Base-by-base conservation (phyloP, 192 early-diverging fungal genomes). In the Linnemannia hyalina region DNA sequence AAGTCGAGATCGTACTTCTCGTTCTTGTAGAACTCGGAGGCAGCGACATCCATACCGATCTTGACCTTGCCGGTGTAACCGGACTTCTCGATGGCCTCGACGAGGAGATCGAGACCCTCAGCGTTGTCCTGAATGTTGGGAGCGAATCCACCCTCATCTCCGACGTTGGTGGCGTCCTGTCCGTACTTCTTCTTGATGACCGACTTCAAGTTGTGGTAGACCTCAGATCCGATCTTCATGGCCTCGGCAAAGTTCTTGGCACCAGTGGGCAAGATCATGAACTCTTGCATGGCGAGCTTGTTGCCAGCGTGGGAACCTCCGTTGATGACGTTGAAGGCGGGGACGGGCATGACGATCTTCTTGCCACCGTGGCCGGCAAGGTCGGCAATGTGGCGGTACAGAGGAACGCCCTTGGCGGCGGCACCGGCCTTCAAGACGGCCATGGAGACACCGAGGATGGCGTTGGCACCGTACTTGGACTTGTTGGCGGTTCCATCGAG, bases 141-240 rank as follows among this genome's bases (percentile, higher is more conserved):
- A 68, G 98, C 98, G 88, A 99, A 99, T 79, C 98, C 98, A 89
- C 98, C 98, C 92, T 99, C 98, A 88, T 99, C 98, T 90, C 98
- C 98, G 74, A 99, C 98, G 90, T 98, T 98, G 90, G 97, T 97
- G 88, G 98, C 98, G 90, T 99, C 98, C 90, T 96, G 96, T 77
- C 98, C 98, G 92, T 99, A 99, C 94, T 99, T 99, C 88, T 92
- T 90, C 96, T 99, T 98, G 94, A 99, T 99, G 79, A 98, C 97
- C n/a, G 82, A 87, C 94, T 99, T 99, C 69, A 99, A 91, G 83
- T 92, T 77, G 92, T 99, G 98, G 95, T 99, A 99, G 81, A 98
- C 97, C 91, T 99, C 98, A 57, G 95, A 95, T 73, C 98, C 98
- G 63, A 99, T 99, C 92, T 95, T 94, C 97, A 99, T 97, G 81